Evolutionary conservation across 768 basidiomycete species (phyloP).

Genomic region (Macrolepiota albuminosa): DNA sequence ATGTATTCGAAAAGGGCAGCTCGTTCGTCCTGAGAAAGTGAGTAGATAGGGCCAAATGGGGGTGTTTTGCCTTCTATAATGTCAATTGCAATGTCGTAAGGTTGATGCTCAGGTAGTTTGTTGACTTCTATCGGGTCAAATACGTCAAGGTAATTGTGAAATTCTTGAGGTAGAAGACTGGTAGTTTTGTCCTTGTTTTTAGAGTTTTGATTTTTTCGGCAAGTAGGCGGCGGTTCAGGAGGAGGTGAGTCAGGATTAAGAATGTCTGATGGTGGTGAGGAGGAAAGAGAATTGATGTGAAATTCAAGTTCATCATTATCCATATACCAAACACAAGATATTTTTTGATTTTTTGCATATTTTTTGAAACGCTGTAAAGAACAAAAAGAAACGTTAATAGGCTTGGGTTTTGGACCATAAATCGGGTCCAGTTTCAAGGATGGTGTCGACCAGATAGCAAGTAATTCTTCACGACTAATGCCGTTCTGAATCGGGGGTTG

Average conservation of each 20-base stretch:
- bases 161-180: too few relatives aligned
- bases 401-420: not conserved
- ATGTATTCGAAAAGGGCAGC: constrained; percentile 22
- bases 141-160: constrained; percentile 1
- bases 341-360: constrained; percentile 14
- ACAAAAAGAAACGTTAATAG: constrained; percentile 2
- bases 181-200: constrained; percentile 10
- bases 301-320: not conserved
- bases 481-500: too few relatives aligned
- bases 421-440: not conserved
- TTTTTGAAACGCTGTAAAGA: constrained; percentile 15
- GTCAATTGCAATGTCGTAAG: constrained; percentile 28
- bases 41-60: constrained; percentile 19
- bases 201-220: too few relatives aligned
- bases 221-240: too few relatives aligned
- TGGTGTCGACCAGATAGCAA: too few relatives aligned
- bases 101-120: constrained; percentile 21
- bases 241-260: too few relatives aligned
- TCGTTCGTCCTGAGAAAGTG: constrained; percentile 20
- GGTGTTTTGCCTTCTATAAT: constrained; percentile 20
- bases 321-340: constrained; percentile 3
- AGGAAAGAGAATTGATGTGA: not conserved
- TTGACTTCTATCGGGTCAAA: constrained; percentile 16
- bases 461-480: too few relatives aligned
- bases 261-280: too few relatives aligned